Conservation (phyloP, 305 asterid species). For the Fraxinus albicans region DNA sequence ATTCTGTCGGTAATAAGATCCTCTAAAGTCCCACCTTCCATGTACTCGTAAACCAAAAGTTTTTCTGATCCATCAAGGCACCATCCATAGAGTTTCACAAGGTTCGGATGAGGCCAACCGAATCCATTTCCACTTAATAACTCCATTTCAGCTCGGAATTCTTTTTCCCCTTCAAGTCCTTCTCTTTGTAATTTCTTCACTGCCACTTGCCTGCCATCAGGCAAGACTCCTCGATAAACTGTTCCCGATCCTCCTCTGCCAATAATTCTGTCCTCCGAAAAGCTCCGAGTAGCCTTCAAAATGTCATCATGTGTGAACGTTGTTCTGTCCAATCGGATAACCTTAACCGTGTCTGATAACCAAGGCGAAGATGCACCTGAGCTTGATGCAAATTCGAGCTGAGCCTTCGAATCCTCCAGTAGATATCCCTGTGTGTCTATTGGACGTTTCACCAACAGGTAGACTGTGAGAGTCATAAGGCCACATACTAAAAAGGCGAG, state of each 20-base stretch:
- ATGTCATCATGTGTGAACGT: constrained; percentile 86
- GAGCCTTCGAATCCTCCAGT: constrained; percentile 48
- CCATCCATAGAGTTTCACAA: constrained; percentile 88
- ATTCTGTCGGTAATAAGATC: constrained; percentile 55
- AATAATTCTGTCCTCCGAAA: constrained; percentile 68
- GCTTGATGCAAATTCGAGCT: constrained; percentile 41
- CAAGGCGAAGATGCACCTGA: constrained; percentile 75
- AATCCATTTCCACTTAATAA: constrained; percentile 69
- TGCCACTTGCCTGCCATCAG: constrained; percentile 84
- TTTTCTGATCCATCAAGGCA: constrained; percentile 80
- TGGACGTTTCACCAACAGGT: constrained; percentile 55
- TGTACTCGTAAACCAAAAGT: constrained; percentile 79
- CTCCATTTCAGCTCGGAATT: constrained; percentile 91
- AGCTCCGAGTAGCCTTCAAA: constrained; percentile 71
- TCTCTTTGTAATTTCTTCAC: constrained; percentile 79
- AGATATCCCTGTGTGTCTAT: constrained; percentile 40
- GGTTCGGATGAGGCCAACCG: constrained; percentile 96
- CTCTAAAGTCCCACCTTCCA: constrained; percentile 92
- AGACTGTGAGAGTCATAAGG: constrained; percentile 48
- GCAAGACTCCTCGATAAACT: constrained; percentile 78
- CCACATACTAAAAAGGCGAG: constrained; percentile 66
- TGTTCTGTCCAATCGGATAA: constrained; percentile 77
- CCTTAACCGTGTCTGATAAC: constrained; percentile 62
- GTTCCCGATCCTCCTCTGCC: constrained; percentile 90
- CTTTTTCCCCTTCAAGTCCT: constrained; percentile 85